Evolutionary conservation across 2,329 filamentous ascomycete genomes (phyloP).

Genomic region (Rhytidhysteron rufulum): DNA sequence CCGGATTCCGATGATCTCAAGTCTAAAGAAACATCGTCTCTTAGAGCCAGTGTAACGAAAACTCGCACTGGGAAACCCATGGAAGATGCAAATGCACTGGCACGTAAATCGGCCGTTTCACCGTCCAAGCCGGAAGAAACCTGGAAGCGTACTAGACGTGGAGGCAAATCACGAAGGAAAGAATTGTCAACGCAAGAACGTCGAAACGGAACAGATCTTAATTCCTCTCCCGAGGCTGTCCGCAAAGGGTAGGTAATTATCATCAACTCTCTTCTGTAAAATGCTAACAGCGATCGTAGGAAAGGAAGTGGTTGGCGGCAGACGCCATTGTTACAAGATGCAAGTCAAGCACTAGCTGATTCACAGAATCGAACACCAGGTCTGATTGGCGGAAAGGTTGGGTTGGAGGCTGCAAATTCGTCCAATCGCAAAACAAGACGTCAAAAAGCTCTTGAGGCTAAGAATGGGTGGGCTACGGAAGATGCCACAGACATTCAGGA

Average conservation of each 20-base stretch:
- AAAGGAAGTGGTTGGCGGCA: conserved; percentile 65
- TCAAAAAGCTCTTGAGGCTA: conserved; percentile 49
- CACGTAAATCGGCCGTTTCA: conserved; percentile 7
- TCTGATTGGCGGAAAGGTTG: conserved; percentile 35
- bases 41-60: conserved; percentile 37
- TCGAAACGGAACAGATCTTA: conserved; percentile 24
- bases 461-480: conserved; percentile 92
- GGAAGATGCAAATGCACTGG: conserved; percentile 26
- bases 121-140: conserved; percentile 29
- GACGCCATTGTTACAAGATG: conserved; percentile 63
- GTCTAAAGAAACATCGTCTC: conserved; percentile 17
- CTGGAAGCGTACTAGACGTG: conserved; percentile 43
- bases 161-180: conserved; percentile 45
- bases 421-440: conserved; percentile 43
- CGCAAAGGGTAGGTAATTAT: conserved; percentile 28
- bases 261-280: not conserved
- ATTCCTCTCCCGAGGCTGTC: conserved; percentile 22
- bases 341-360: conserved; percentile 37
- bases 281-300: conserved; percentile 19
- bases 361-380: conserved; percentile 28
- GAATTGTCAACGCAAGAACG: conserved; percentile 41
- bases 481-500: conserved; percentile 94
- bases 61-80: conserved; percentile 39
- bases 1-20: conserved; percentile 33
- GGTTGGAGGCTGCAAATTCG: conserved; percentile 31